Base-by-base conservation (phyloP, 75 land plant species). In the Selaginella moellendorffii region DNA sequence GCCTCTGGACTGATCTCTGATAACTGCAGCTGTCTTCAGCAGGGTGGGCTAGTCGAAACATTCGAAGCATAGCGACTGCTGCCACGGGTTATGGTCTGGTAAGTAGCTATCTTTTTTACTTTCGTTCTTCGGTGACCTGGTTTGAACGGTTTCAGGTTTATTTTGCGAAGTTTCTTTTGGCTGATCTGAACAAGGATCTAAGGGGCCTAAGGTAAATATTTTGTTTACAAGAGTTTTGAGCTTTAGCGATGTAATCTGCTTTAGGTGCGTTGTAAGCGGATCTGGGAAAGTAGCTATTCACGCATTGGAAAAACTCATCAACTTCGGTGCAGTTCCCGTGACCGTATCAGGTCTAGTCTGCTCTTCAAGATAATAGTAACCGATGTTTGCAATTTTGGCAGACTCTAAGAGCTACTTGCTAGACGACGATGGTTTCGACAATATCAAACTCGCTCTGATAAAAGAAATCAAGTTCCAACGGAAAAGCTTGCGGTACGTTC, bases 71-170 rank as follows among this genome's bases (percentile, higher is more conserved):
- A 36, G 46, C 46, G 10, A 87, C 97, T 51, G 99, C 86, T 76
- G 97, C 99, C 66, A 90, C 99, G 65, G 99, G 91, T 56, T 90
- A 95, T 83, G 99, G 99, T 70, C 71, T 95, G 97, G 99, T 95
- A 82, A 63, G 46, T 36, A 14, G 46, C 14, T 36, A 36, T 5
- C 14, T 36, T 5, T 36, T 5, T 36, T 36, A 5, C 10, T 36
- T 36, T 5, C 14, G 14, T 36, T 36, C 5, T 36, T 5, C 46
- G 14, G 10, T 36, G 46, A 36, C 14, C 5, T 36, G 14, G 5
- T 36, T 5, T 36, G 30, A 58, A 28, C n/a, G n/a, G n/a, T 27
- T 65, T 71, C 84, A 95, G 99, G 99, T 90, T 25, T 87, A 84
- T 64, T 95, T 86, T 82, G 91, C 97, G 1, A 96, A 87, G 60